A percentile compares a stretch with the other conserved stretches of the same genome.
These are phyloP conservation scores for Penicillium brasilianum DNA, from an alignment of 2,329 filamentous ascomycete species.

Conservation along the genomic window DNA sequence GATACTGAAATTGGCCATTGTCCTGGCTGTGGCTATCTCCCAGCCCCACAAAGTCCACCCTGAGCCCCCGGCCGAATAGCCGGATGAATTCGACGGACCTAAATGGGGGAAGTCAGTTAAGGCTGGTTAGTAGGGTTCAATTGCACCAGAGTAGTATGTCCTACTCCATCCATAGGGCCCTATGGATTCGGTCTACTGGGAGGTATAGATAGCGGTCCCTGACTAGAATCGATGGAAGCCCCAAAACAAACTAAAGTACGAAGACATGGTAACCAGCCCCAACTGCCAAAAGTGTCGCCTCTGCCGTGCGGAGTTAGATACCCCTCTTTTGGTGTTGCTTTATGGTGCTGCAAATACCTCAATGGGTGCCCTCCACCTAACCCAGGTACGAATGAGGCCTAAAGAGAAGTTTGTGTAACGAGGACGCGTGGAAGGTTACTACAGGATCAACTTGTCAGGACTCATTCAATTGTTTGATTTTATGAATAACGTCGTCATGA, in stretches of 20 bases:
- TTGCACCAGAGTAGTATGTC: background rate
- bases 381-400: background rate
- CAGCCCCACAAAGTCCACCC: background rate
- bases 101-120: background rate
- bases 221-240: background rate
- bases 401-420: background rate
- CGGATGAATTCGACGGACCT: background rate
- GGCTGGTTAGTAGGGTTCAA: conserved; percentile 1
- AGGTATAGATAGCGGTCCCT: background rate
- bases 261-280: background rate
- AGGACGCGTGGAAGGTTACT: background rate
- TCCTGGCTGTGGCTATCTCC: background rate
- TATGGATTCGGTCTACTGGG: background rate
- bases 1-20: background rate
- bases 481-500: background rate
- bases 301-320: background rate
- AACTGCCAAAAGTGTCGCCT: background rate
- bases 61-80: background rate
- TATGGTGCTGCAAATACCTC: background rate
- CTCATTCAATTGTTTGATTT: no score
- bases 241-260: background rate
- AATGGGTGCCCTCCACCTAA: background rate
- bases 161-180: background rate
- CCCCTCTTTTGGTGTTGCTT: background rate
- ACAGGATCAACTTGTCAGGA: no score